Conservation (phyloP, 2,329 filamentous ascomycete genomes). For the Fusarium humuli region DNA sequence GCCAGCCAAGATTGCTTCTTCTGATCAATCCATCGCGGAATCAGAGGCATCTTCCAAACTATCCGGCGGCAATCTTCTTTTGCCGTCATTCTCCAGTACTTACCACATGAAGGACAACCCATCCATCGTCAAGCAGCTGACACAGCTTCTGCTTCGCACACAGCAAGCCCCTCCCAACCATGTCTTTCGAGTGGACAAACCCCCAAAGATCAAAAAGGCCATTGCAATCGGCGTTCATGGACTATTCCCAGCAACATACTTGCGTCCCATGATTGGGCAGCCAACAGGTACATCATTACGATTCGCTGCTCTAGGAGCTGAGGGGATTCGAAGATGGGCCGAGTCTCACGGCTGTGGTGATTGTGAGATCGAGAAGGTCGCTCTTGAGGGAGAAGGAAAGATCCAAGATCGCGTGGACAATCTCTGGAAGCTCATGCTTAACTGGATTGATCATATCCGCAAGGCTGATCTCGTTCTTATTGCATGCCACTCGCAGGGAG, state of each 20-base stretch:
- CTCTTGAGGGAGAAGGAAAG: slow-evolving; percentile 93
- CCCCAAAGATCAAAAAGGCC: slow-evolving; percentile 82
- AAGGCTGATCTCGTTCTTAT: slow-evolving; percentile 89
- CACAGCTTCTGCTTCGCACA: slow-evolving; percentile 67
- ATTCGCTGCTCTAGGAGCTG: slow-evolving; percentile 88
- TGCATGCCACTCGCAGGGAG: slow-evolving; percentile 96
- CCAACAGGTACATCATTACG: slow-evolving; percentile 95
- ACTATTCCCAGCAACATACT: slow-evolving; percentile 86
- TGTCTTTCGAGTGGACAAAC: slow-evolving; percentile 75
- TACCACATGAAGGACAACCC: slow-evolving; percentile 75
- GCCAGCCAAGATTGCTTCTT: slow-evolving; percentile 33
- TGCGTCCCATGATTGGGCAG: slow-evolving; percentile 92
- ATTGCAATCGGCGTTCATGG: slow-evolving; percentile 95
- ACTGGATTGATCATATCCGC: slow-evolving; percentile 92
- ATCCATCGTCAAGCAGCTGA: slow-evolving; percentile 75
- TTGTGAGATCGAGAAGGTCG: slow-evolving; percentile 90
- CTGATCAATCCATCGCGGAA: slow-evolving; percentile 51
- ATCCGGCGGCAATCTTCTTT: slow-evolving; percentile 70
- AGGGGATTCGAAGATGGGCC: slow-evolving; percentile 86
- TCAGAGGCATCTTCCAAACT: slow-evolving; percentile 59
- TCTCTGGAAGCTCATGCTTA: slow-evolving; percentile 92
- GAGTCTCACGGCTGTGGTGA: slow-evolving; percentile 77
- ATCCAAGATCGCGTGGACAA: slow-evolving; percentile 91
- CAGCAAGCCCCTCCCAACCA: slow-evolving; percentile 72
- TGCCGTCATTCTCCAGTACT: slow-evolving; percentile 76